phyloP scores from a whole-genome alignment of 179 eudicot species.

The Sideroxylon spinosum region DNA sequence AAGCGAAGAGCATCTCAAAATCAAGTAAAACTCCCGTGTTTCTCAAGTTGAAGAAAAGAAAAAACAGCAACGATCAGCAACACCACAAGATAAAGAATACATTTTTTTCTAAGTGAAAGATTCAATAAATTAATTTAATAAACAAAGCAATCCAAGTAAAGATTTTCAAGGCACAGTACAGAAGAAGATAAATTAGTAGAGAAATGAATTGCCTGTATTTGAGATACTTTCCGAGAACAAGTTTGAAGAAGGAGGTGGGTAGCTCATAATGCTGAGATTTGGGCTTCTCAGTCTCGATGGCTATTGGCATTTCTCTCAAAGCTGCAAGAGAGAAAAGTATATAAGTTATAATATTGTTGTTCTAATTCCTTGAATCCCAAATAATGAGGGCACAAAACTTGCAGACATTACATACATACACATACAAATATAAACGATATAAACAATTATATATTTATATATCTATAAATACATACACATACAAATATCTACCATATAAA shows the following conservation, averaged over 20 bases:
- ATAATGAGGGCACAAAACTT: too few species aligned
- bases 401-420: too few species aligned
- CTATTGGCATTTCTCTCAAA: constrained; percentile 85
- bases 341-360: neutral
- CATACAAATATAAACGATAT: too few species aligned
- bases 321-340: constrained; percentile 41
- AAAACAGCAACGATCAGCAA: neutral
- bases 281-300: constrained; percentile 71
- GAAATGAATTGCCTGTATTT: constrained; percentile 64
- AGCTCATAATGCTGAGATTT: constrained; percentile 92
- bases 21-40: neutral
- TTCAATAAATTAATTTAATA: too few species aligned
- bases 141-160: too few species aligned
- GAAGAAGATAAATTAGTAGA: neutral
- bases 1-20: neutral
- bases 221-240: constrained; percentile 79
- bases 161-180: neutral
- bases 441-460: too few species aligned
- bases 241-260: constrained; percentile 93
- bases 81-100: neutral
- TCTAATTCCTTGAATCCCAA: too few species aligned
- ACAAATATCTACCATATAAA: too few species aligned
- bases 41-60: neutral
- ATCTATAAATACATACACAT: too few species aligned
- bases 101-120: too few species aligned